These are phyloP conservation scores for Chalaropsis thielavioides DNA, from an alignment of 2,329 filamentous ascomycete genomes.

Conservation along the genomic window DNA sequence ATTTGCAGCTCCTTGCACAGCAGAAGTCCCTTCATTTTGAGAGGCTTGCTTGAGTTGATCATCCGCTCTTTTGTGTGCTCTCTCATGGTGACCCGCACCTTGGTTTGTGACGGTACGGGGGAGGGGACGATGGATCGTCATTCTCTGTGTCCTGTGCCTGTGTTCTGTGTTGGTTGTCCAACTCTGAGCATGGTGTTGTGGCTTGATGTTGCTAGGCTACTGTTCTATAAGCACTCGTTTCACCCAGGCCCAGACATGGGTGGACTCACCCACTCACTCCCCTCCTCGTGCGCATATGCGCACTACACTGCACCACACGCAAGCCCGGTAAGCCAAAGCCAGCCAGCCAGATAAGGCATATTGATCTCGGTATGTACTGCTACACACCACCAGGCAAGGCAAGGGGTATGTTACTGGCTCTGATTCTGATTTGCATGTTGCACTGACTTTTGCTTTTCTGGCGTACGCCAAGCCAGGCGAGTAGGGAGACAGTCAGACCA, in stretches of 20 bases:
- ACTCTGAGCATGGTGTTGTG: neutral
- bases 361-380: neutral
- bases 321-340: neutral
- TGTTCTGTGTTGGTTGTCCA: neutral
- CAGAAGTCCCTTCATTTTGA: neutral
- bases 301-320: neutral
- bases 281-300: neutral
- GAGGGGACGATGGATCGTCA: too few relatives aligned
- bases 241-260: neutral
- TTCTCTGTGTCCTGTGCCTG: too few relatives aligned
- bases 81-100: neutral
- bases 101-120: neutral
- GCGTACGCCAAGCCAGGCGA: neutral
- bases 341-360: neutral
- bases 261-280: neutral
- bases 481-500: neutral
- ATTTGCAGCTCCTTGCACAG: neutral
- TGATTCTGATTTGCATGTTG: neutral
- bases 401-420: neutral
- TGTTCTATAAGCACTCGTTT: neutral
- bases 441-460: neutral
- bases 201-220: too few relatives aligned
- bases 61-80: neutral
- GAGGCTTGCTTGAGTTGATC: neutral
- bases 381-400: neutral